Percentiles rank a stretch among this genome's conserved stretches.
These are phyloP conservation scores for Stemphylium beticola DNA, from an alignment of 2,329 filamentous ascomycete genomes.

Conservation along the genomic window DNA sequence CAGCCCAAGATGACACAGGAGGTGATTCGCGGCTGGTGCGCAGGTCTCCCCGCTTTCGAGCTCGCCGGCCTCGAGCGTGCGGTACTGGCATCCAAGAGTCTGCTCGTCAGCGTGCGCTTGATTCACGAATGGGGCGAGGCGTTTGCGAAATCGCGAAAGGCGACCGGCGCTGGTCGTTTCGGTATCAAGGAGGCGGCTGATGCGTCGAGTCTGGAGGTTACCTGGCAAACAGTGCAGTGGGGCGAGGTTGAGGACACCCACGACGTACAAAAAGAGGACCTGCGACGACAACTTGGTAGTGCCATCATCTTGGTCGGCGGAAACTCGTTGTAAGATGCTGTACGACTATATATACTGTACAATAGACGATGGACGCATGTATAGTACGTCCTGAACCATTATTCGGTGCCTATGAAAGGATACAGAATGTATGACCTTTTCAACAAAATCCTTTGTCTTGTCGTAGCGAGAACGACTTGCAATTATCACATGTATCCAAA, in stretches of 20 bases:
- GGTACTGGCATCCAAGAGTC: conserved; percentile 83
- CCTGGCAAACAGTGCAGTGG: conserved; percentile 90
- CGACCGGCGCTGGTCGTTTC: conserved; percentile 59
- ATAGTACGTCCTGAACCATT: too few species aligned
- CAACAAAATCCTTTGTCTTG: too few species aligned
- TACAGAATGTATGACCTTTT: too few species aligned
- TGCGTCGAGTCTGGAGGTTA: conserved; percentile 81
- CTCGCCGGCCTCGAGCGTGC: conserved; percentile 86
- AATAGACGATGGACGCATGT: neutral
- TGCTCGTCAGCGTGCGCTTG: conserved; percentile 77
- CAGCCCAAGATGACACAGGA: conserved; percentile 79
- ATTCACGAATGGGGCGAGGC: conserved; percentile 88
- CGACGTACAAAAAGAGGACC: conserved; percentile 91
- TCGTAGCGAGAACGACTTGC: too few species aligned
- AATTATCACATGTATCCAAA: too few species aligned
- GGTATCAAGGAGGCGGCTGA: conserved; percentile 82
- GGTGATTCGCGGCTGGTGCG: conserved; percentile 79
- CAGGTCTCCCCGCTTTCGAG: conserved; percentile 75
- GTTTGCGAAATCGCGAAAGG: conserved; percentile 60
- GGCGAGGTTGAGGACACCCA: conserved; percentile 98
- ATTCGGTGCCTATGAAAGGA: too few species aligned
- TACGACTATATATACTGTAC: neutral
- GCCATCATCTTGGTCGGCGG: conserved; percentile 76
- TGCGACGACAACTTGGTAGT: conserved; percentile 86
- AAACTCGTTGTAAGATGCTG: conserved; percentile 13